Percentiles rank a stretch among this genome's conserved stretches.
phyloP scores from a whole-genome alignment of 2,329 filamentous ascomycete genomes.

The Epichloe hybrida region DNA sequence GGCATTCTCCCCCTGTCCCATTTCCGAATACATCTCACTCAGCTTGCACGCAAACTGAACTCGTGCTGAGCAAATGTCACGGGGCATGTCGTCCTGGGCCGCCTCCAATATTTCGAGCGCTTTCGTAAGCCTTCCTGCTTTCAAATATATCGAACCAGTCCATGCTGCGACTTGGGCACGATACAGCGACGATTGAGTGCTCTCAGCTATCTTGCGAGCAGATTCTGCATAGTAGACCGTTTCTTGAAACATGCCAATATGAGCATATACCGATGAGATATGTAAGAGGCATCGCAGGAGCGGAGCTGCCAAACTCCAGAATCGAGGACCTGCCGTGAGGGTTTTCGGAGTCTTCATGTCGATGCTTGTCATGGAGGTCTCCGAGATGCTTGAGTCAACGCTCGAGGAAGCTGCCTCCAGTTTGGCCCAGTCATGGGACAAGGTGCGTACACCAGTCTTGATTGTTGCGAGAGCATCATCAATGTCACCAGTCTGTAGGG shows the following conservation, averaged over 20 bases:
- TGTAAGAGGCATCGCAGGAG: conserved; percentile 60
- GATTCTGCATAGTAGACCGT: conserved; percentile 81
- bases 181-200: conserved; percentile 49
- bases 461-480: conserved; percentile 44
- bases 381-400: conserved; percentile 17
- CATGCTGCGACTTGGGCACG: conserved; percentile 40
- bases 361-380: conserved; percentile 15
- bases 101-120: conserved; percentile 41
- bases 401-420: conserved; percentile 25
- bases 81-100: conserved; percentile 37
- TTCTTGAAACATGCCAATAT: conserved; percentile 78
- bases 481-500: conserved; percentile 45
- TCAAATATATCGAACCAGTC: conserved; percentile 41
- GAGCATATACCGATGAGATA: conserved; percentile 64
- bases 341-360: conserved; percentile 11
- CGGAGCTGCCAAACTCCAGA: conserved; percentile 67
- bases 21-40: conserved; percentile 40
- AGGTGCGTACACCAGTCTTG: conserved; percentile 40
- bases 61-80: conserved; percentile 22
- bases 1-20: conserved; percentile 31
- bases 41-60: conserved; percentile 39
- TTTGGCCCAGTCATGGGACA: conserved; percentile 42
- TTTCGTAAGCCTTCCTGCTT: conserved; percentile 44
- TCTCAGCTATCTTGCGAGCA: conserved; percentile 61
- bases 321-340: conserved; percentile 37